Evolutionary conservation across 768 basidiomycete species (phyloP), one percentile per base, ranked within the genome.

Genomic region (Xerocomus potaroensis): DNA sequence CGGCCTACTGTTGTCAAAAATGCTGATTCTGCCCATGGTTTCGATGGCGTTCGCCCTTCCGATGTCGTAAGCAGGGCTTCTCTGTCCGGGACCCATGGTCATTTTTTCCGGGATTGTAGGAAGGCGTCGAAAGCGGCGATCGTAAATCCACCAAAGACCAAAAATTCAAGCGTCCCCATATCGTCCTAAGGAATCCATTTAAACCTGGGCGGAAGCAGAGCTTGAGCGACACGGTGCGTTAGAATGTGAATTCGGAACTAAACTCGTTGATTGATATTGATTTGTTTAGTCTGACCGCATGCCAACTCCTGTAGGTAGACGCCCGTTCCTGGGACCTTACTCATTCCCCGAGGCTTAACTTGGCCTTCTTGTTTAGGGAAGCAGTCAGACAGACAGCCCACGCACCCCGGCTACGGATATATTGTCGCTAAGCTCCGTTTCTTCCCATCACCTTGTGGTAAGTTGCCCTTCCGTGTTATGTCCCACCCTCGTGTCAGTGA

Each of bases 321-420:
- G 29, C 22, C 6, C 14, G 11, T 39, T 5, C 34, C 31, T n/a
- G n/a, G n/a, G n/a, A n/a, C n/a, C n/a, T n/a, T n/a, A n/a, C n/a
- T n/a, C n/a, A n/a, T n/a, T n/a, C n/a, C n/a, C n/a, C n/a, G n/a
- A n/a, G n/a, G n/a, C n/a, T n/a, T n/a, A n/a, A n/a, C n/a, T n/a
- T n/a, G n/a, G 61, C 55, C 26, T 44, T 1, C 36, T 49, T 31
- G 19, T 16, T 14, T 42, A 23, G 27, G 45, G 15, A 29, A 49
- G 49, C 16, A 34, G 26, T 8, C 8, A 8, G 23, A 12, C 38
- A 4, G 39, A 35, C 8, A 43, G 39, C 19, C 22, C 33, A 5
- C 12, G n/a, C 18, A 30, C n/a, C n/a, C n/a, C n/a, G n/a, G n/a
- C n/a, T n/a, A n/a, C 43, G 4, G 43, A 48, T 15, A 23, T 11